phyloP scores from a whole-genome alignment of 768 basidiomycete genomes.

The Pholiota microspora region DNA sequence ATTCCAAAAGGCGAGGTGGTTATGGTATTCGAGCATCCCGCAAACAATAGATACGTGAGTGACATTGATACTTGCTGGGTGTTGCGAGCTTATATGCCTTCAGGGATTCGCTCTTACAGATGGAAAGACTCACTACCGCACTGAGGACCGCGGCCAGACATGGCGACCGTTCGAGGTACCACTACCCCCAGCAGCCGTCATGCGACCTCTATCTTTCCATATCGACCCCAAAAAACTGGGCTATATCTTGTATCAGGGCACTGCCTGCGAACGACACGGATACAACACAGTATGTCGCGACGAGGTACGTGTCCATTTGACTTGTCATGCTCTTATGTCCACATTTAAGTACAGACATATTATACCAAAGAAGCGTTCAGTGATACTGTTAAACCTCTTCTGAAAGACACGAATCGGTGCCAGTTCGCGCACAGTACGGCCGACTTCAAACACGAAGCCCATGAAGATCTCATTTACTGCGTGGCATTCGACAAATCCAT shows the following conservation, averaged over 20 bases:
- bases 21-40: slow-evolving; percentile 86
- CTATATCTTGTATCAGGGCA: slow-evolving; percentile 79
- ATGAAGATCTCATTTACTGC: slow-evolving; percentile 80
- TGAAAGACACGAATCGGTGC: slow-evolving; percentile 74
- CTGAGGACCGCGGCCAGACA: slow-evolving; percentile 81
- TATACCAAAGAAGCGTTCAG: slow-evolving; percentile 86
- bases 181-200: slow-evolving; percentile 51
- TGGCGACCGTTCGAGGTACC: slow-evolving; percentile 84
- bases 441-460: slow-evolving; percentile 79
- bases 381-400: slow-evolving; percentile 52
- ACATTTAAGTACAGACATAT: slow-evolving; percentile 59
- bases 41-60: slow-evolving; percentile 71
- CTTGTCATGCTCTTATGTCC: slow-evolving; percentile 3
- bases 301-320: slow-evolving; percentile 46
- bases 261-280: slow-evolving; percentile 50
- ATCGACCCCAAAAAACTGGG: slow-evolving; percentile 69
- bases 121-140: slow-evolving; percentile 78
- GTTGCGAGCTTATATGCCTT: background rate
- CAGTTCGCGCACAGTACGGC: slow-evolving; percentile 87
- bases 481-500: slow-evolving; percentile 76
- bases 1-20: slow-evolving; percentile 57
- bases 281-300: slow-evolving; percentile 68
- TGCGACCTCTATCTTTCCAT: slow-evolving; percentile 83
- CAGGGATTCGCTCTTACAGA: slow-evolving; percentile 88
- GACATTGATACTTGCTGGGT: background rate